Evolutionary conservation across 805 yeast species (phyloP).

Genomic region (Nakazawaea wyomingensis): DNA sequence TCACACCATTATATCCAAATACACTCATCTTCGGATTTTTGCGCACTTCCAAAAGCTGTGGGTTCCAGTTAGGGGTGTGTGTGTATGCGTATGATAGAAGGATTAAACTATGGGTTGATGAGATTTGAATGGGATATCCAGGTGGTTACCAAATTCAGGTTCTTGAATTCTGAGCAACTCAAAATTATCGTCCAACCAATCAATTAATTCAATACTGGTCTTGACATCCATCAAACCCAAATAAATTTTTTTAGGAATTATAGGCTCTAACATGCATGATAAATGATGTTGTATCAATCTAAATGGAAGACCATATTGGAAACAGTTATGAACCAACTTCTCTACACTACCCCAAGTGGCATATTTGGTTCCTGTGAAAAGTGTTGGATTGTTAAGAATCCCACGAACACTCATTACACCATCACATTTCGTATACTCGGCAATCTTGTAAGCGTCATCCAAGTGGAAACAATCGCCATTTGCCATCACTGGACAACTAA

Average conservation of each 20-base stretch:
- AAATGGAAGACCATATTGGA: slow-evolving; percentile 80
- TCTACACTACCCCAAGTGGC: slow-evolving; percentile 95
- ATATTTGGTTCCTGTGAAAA: slow-evolving; percentile 65
- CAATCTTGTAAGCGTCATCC: slow-evolving; percentile 60
- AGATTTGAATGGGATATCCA: background rate
- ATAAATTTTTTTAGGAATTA: slow-evolving; percentile 39
- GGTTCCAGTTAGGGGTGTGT: background rate
- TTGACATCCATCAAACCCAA: slow-evolving; percentile 61
- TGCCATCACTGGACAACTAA: slow-evolving; percentile 80
- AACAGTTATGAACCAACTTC: slow-evolving; percentile 69
- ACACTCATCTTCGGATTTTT: no score
- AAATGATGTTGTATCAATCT: slow-evolving; percentile 83
- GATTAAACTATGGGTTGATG: background rate
- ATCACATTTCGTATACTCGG: slow-evolving; percentile 65
- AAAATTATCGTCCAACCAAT: slow-evolving; percentile 77
- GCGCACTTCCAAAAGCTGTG: no score
- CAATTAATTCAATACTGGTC: slow-evolving; percentile 59
- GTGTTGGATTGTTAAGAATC: slow-evolving; percentile 75
- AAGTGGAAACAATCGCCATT: slow-evolving; percentile 89
- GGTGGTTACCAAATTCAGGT: slow-evolving; percentile 50
- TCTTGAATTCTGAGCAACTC: slow-evolving; percentile 64
- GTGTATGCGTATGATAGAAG: no score
- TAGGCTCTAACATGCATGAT: slow-evolving; percentile 74
- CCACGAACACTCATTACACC: slow-evolving; percentile 98
- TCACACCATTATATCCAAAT: no score